phyloP scores from a whole-genome alignment of 441 rosid species.

The Gossypium laxum region DNA sequence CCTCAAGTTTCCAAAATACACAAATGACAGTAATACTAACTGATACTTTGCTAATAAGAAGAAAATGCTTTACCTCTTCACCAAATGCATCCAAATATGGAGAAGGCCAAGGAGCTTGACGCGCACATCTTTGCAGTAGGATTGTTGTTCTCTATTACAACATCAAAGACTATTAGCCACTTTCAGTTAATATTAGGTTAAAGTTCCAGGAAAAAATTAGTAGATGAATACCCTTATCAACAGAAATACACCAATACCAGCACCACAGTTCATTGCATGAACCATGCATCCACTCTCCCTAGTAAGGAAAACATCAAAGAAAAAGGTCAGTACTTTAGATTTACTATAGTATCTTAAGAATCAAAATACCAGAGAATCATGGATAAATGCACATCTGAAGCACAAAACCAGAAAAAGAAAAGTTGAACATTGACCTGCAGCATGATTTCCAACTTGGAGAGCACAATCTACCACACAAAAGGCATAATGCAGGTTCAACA shows the following conservation, averaged over 20 bases:
- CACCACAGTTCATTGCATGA: slow-evolving; percentile 79
- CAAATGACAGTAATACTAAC: neutral
- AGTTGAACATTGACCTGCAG: slow-evolving; percentile 59
- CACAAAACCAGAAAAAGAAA: slow-evolving; percentile 11
- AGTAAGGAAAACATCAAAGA: slow-evolving; percentile 10
- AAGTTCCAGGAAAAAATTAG: neutral
- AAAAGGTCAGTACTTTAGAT: slow-evolving; percentile 1
- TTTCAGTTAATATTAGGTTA: neutral
- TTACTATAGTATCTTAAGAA: slow-evolving; percentile 1
- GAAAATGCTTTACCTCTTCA: slow-evolving; percentile 64
- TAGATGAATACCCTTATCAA: slow-evolving; percentile 55
- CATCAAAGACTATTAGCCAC: slow-evolving; percentile 17
- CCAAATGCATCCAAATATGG: slow-evolving; percentile 90
- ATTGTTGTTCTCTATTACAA: slow-evolving; percentile 65
- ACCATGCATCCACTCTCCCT: slow-evolving; percentile 62
- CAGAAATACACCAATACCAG: slow-evolving; percentile 83
- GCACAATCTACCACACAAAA: slow-evolving; percentile 90
- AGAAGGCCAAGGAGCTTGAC: slow-evolving; percentile 94
- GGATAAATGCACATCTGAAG: slow-evolving; percentile 4
- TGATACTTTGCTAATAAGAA: neutral
- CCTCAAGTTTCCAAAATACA: neutral
- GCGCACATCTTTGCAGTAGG: slow-evolving; percentile 77
- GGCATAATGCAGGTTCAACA: slow-evolving; percentile 76
- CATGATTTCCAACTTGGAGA: slow-evolving; percentile 68
- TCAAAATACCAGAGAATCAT: neutral